Conservation (phyloP, 495 filamentous ascomycete genomes). For the Oleoguttula mirabilis region DNA sequence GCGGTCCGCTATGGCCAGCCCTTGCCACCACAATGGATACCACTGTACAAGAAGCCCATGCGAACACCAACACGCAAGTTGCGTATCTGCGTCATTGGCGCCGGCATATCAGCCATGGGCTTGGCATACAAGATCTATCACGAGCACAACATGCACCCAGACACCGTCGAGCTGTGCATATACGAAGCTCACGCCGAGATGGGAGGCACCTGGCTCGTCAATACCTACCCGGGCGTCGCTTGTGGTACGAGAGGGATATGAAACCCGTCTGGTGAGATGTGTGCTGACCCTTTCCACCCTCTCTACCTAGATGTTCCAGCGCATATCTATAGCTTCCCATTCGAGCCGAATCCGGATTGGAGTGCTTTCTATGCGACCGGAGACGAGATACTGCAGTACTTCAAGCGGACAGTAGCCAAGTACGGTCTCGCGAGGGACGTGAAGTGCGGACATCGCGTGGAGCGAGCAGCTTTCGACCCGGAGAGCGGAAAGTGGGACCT, state of each 20-base stretch:
- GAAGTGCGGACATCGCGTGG: conserved; percentile 24
- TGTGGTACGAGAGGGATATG: too few species aligned
- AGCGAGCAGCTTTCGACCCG: conserved; percentile 23
- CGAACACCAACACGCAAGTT: conserved; percentile 24
- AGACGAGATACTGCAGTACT: conserved; percentile 29
- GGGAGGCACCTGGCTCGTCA: conserved; percentile 28
- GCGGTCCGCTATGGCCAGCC: conserved; percentile 13
- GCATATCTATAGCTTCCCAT: conserved; percentile 25
- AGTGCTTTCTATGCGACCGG: conserved; percentile 27
- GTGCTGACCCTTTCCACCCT: too few species aligned
- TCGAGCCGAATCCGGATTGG: conserved; percentile 29
- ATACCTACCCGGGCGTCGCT: conserved; percentile 24
- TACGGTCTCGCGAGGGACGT: conserved; percentile 19
- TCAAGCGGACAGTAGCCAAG: conserved; percentile 18
- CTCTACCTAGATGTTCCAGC: conserved; percentile 28
- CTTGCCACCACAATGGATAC: conserved; percentile 14
- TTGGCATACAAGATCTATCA: conserved; percentile 29
- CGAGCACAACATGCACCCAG: conserved; percentile 9
- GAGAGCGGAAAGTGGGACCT: conserved; percentile 10
- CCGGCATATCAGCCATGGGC: conserved; percentile 26
- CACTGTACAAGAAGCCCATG: conserved; percentile 17
- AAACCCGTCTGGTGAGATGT: too few species aligned
- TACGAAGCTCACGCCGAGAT: conserved; percentile 28
- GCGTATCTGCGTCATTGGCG: conserved; percentile 25
- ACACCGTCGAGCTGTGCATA: conserved; percentile 26